A percentile compares a stretch with the other conserved stretches of the same genome.
Conservation (phyloP, 805 yeast species). For the Candida hungchunana region DNA sequence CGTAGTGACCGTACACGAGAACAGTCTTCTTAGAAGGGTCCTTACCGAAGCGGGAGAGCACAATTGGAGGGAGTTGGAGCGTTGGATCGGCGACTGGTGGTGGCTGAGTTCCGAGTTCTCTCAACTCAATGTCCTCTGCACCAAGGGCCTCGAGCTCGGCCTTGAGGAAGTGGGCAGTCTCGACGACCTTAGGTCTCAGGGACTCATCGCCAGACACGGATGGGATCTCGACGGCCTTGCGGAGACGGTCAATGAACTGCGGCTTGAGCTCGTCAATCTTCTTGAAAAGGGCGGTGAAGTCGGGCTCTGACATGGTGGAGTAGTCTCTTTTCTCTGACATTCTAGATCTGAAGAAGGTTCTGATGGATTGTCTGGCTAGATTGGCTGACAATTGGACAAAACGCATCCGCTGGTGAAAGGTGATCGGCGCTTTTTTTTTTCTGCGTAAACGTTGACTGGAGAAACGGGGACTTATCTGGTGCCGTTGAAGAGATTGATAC, state of each 20-base stretch:
- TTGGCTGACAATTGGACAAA: no score
- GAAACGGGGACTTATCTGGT: no score
- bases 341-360: no score
- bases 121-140: slow-evolving; percentile 75
- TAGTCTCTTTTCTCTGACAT: slow-evolving; percentile 11
- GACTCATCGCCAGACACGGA: slow-evolving; percentile 91
- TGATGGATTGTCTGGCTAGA: no score
- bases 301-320: slow-evolving; percentile 18
- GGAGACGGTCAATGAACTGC: slow-evolving; percentile 63
- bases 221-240: slow-evolving; percentile 88
- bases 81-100: slow-evolving; percentile 73
- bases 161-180: slow-evolving; percentile 81
- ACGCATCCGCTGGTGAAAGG: no score
- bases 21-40: slow-evolving; percentile 85
- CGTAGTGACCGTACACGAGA: slow-evolving; percentile 94
- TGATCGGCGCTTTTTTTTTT: no score
- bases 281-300: slow-evolving; percentile 17
- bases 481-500: no score
- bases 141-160: slow-evolving; percentile 68
- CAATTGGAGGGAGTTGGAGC: slow-evolving; percentile 86
- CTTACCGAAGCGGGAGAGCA: slow-evolving; percentile 81
- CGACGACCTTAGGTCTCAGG: slow-evolving; percentile 82
- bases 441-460: no score
- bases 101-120: slow-evolving; percentile 84
- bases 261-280: slow-evolving; percentile 70